Base-by-base conservation (phyloP, 192 early-diverging fungal genomes). In the Linderina pennispora region DNA sequence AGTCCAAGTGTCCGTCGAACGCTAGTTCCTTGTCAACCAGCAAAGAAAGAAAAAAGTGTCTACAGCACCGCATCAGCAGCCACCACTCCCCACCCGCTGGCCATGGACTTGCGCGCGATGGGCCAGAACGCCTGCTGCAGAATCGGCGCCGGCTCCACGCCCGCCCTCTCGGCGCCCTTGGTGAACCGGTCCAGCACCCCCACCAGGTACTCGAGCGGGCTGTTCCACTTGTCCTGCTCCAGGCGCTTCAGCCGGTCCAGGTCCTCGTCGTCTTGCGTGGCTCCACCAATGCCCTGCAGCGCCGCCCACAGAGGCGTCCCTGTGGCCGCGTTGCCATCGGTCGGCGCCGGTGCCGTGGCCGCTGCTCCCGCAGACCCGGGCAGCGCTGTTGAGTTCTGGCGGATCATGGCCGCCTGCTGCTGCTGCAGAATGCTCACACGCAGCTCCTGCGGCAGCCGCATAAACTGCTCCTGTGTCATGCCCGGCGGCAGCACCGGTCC, bases 81-180 rank as follows among this genome's bases (percentile, higher is more conserved):
- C 17, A 70, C 49, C 3, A 58, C 52, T 28, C n/a, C 67, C 59
- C 59, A 70, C 23, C 60, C 47, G 44, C 55, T 58, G 5, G 55
- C 42, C 59, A 62, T 58, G 9, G 67, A 52, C 37, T 63, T 62
- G 47, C 55, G 55, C 13, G 67, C 60, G 22, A 73, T 57, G 7
- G 69, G 62, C 58, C 69, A 60, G 23, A 73, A 73, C 20, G 62
- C 62, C 57, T 73, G 69, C 43, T 73, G 62, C 45, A 73, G 47
- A 36, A 73, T 62, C 18, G 69, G 62, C 34, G 53, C 31, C 15
- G 58, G 56, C 48, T 73, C 69, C 31, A 65, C 43, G 3, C 69
- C 69, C 8, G 62, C 57, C 17, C 33, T 55, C 38, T 65, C 69
- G 7, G 69, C 57, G 38, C 54, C 36, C 33, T 52, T 48, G 0